Base-by-base conservation (phyloP, 1,284 basidiomycete genomes). In the Moniliophthora roreri region DNA sequence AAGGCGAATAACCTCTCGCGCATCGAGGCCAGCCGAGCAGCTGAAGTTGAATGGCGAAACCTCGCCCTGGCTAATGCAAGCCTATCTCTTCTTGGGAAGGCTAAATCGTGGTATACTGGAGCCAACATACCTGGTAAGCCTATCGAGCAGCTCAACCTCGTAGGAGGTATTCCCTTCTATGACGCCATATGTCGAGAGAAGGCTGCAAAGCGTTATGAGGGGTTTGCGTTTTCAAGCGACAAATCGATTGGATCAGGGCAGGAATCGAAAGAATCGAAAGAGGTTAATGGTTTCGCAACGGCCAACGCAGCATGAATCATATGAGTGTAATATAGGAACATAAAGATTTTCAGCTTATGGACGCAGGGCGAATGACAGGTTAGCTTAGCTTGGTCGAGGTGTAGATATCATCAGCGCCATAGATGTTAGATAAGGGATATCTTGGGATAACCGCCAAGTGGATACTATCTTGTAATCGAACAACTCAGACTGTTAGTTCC, bases 131-230 rank as follows among this genome's bases (percentile, higher is more conserved):
- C 44, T 8, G 44, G 44, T 8, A 46, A 46, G 15, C 24, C 37
- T 7, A 40, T 61, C 0, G 54, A 63, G 35, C 23, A 55, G 28
- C 51, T 64, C 41, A 62, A 58, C 48, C 63, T 62, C 20, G 55
- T 59, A 4, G 62, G 59, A 1, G 63, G 62, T 2, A 18, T 62
- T 4, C 57, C 58, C 2, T 9, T 48, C 10, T 64, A 64, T 46
- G 50, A 15, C 5, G 37, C 23, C 10, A 5, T 60, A 24, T 59
- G 57, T 38, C 50, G 47, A 15, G 56, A 62, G 18, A 49, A 53
- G 32, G 62, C 54, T 4, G 56, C 54, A 23, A 48, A 38, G 16
- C 59, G 59, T 10, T 64, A 63, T 28, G 28, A 54, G 9, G 63
- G 59, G 15, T 64, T 64, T 41, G 15, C 26, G 2, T 46, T 63